Base-by-base conservation (phyloP, 371 early-diverging fungal genomes). In the Mucor circinelloides region DNA sequence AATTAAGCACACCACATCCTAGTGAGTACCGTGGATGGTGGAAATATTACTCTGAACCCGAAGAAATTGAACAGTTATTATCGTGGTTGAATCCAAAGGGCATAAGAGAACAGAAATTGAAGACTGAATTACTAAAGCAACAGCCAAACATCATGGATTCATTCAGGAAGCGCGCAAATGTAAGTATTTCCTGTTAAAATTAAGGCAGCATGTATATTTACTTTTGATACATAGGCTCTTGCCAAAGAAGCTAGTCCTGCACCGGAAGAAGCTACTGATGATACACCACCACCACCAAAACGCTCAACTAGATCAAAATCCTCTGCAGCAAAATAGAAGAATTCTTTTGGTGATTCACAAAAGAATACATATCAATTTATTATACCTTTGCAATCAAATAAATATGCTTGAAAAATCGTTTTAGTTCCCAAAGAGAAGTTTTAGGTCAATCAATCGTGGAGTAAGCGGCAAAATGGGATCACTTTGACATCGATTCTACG, bases 31-130 rank as follows among this genome's bases (percentile, higher is more conserved):
- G 34, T 54, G 68, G 78, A 3, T 84, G 84, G 84, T 83, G 84
- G 84, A 71, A 67, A 15, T 77, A 75, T 46, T 84, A 84, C 63
- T 76, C 78, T n/a, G 78, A 81, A 8, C 80, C 84, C 10, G 84
- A 81, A 63, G 80, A 84, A 80, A 78, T 84, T 48, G 78, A 84
- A 31, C 69, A 76, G 44, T 63, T 84, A 10, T 34, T 81, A 10
- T 57, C 73, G 8, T 84, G 84, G 84, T 42, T 84, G 32, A 81
- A 84, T 60, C 80, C 81, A 23, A 81, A 80, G 57, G 84, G 84
- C 38, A 55, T 64, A 3, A 66, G 84, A 28, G 84, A 84, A 59
- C 72, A 67, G 28, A 81, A 80, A 64, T 58, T 80, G 3, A 71
- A 72, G 19, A 67, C 64, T 21, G 81, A 80, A 68, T 55, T 84